phyloP scores from a whole-genome alignment of 2,329 filamentous ascomycete species.

The Knoxdaviesia proteae region DNA sequence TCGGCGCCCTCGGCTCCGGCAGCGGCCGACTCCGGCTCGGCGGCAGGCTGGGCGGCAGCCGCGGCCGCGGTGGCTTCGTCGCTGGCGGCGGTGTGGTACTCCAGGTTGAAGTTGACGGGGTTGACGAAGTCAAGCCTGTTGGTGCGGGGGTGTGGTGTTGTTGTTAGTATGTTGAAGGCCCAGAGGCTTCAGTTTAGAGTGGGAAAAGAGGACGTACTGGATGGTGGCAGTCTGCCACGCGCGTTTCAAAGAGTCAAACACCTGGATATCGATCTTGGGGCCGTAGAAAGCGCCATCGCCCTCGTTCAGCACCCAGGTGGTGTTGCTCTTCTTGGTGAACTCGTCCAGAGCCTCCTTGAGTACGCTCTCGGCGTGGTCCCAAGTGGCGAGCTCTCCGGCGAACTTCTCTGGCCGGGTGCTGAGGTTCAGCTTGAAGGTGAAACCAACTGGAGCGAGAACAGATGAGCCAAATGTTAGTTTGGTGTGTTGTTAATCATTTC shows the following conservation, averaged over 20 bases:
- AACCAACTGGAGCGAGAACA: slow-evolving; percentile 12
- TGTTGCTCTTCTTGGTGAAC: slow-evolving; percentile 40
- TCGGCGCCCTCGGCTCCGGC: slow-evolving; percentile 19
- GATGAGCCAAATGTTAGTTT: not conserved
- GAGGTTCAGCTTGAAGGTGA: slow-evolving; percentile 78
- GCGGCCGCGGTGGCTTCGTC: slow-evolving; percentile 12
- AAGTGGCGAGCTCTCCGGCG: slow-evolving; percentile 69
- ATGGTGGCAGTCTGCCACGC: slow-evolving; percentile 76
- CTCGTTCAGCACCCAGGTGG: slow-evolving; percentile 74
- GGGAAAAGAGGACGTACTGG: slow-evolving; percentile 22
- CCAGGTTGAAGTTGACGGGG: slow-evolving; percentile 64
- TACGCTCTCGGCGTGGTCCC: slow-evolving; percentile 71
- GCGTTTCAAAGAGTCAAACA: slow-evolving; percentile 21
- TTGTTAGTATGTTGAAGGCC: not conserved
- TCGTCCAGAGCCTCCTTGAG: slow-evolving; percentile 60
- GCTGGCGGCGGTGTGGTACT: slow-evolving; percentile 55
- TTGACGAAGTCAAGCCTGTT: slow-evolving; percentile 44
- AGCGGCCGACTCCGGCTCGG: slow-evolving; percentile 6
- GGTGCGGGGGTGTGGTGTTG: not conserved
- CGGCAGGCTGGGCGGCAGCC: slow-evolving; percentile 10
- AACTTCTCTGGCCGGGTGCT: slow-evolving; percentile 80
- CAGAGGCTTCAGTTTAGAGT: not conserved
- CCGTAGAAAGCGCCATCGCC: slow-evolving; percentile 97
- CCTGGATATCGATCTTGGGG: slow-evolving; percentile 94
- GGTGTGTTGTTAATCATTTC: no score